Evolutionary conservation across 2,329 filamentous ascomycete genomes (phyloP), one percentile per base, ranked within the genome.

Genomic region (Fusarium sp.): DNA sequence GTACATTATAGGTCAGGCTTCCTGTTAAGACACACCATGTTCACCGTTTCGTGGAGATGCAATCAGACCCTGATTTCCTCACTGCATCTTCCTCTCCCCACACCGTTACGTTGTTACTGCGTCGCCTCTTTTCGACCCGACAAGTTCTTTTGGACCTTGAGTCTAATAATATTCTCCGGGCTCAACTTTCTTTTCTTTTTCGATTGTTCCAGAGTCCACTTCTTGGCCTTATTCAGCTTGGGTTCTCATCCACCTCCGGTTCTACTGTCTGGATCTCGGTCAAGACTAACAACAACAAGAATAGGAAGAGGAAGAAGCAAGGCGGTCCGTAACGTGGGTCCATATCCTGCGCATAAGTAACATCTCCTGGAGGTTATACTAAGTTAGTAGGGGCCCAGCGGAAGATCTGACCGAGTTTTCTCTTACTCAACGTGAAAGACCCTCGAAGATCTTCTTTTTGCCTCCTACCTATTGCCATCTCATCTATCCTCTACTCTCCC

Each of bases 311-410:
- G 18, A 62, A 69, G 56, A 76, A 75, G 63, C 66, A 62, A 78
- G 75, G 77, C 75, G 76, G 73, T 78, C 78, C 77, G 77, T 74
- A 73, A 76, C 77, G 77, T 75, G 77, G 77, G 77, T 79, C 73
- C 77, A 60, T 65, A 71, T 75, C 71, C 73, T 79, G 72, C 71
- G 57, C 75, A 76, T 74, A 58, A 64, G 50, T 64, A 58, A 73
- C 71, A 75, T 69, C 75, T 77, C 56, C 64, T 73, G 69, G 46
- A 70, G 65, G 52, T 63, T 66, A 61, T 74, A 72, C 71, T 72
- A 53, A 56, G 65, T 69, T 58, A 65, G 68, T 66, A 72, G 60
- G 50, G 71, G 60, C 67, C 69, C 33, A 64, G 62, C 25, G 52
- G 49, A 63, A 60, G 64, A 59, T 56, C 68, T 75, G 74, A 74